Evolutionary conservation across 2,329 filamentous ascomycete genomes (phyloP).

Genomic region (Monilinia fructicola): DNA sequence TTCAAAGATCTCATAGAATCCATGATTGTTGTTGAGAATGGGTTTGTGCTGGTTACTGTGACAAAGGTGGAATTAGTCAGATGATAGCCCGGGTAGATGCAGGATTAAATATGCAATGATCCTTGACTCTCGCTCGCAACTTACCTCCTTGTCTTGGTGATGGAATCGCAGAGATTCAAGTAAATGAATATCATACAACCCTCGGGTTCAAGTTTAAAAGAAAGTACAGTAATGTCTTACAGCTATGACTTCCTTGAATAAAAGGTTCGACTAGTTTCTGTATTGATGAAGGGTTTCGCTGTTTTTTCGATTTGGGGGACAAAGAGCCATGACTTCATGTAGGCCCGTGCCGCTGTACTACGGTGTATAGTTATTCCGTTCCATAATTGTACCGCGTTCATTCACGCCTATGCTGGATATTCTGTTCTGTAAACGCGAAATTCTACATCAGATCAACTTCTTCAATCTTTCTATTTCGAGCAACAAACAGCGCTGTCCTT

Average conservation of each 20-base stretch:
- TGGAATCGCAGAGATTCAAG: neutral
- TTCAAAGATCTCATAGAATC: constrained; percentile 65
- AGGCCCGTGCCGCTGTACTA: neutral
- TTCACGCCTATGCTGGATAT: constrained; percentile 17
- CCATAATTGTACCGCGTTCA: constrained; percentile 15
- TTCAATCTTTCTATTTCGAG: constrained; percentile 21
- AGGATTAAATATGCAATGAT: constrained; percentile 8
- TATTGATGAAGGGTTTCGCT: constrained; percentile 2
- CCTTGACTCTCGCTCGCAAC: constrained; percentile 9
- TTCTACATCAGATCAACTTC: constrained; percentile 17
- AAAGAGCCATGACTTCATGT: neutral
- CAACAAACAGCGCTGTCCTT: constrained; percentile 23
- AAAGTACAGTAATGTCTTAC: neutral
- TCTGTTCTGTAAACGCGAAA: constrained; percentile 22
- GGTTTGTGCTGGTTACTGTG: constrained; percentile 15
- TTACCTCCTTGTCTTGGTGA: constrained; percentile 18
- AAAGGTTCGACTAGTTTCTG: constrained; percentile 2
- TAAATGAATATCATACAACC: neutral
- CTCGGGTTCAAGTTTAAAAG: neutral
- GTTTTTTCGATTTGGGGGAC: constrained; percentile 12
- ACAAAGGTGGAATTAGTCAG: constrained; percentile 23
- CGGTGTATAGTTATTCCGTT: constrained; percentile 18
- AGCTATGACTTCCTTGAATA: constrained; percentile 5
- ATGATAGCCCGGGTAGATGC: constrained; percentile 11
- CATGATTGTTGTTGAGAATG: constrained; percentile 44